phyloP scores from a whole-genome alignment of 2,329 filamentous ascomycete genomes.

The Aspergillus ibericus region DNA sequence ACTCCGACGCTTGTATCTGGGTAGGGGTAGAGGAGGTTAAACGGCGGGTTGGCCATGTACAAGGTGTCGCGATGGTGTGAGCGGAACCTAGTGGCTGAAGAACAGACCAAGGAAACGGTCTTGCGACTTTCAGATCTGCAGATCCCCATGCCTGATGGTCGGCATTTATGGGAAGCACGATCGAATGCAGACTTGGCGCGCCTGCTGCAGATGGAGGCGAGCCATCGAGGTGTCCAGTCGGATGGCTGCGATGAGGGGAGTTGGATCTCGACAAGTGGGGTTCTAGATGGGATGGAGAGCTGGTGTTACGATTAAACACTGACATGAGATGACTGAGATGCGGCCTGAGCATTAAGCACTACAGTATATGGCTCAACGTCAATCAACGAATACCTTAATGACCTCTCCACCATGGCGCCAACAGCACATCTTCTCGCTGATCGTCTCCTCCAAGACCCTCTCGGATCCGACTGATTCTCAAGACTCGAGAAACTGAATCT shows the following conservation, averaged over 20 bases:
- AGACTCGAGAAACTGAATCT: no score
- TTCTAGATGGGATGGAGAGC: background rate
- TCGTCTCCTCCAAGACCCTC: no score
- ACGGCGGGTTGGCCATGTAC: conserved; percentile 23
- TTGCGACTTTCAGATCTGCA: conserved; percentile 19
- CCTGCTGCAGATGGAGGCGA: background rate
- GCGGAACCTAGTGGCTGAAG: background rate
- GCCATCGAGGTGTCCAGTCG: background rate
- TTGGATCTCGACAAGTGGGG: conserved; percentile 3
- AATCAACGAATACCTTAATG: no score
- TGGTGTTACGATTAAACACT: conserved; percentile 3
- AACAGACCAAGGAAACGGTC: background rate
- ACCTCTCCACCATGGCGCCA: no score
- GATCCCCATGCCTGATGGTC: conserved; percentile 18
- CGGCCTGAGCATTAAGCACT: no score
- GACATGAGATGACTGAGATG: no score
- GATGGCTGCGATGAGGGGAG: background rate
- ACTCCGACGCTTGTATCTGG: conserved; percentile 22
- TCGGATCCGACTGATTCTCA: no score
- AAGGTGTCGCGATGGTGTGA: conserved; percentile 16
- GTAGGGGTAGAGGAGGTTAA: conserved; percentile 27
- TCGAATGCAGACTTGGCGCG: conserved; percentile 9
- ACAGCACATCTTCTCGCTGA: no score
- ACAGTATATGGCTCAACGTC: no score
- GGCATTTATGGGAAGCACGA: conserved; percentile 9